Percentiles rank a stretch among this genome's conserved stretches.
Evolutionary conservation across 2,329 filamentous ascomycete species (phyloP).

Genomic region (Alternaria metachromatica): DNA sequence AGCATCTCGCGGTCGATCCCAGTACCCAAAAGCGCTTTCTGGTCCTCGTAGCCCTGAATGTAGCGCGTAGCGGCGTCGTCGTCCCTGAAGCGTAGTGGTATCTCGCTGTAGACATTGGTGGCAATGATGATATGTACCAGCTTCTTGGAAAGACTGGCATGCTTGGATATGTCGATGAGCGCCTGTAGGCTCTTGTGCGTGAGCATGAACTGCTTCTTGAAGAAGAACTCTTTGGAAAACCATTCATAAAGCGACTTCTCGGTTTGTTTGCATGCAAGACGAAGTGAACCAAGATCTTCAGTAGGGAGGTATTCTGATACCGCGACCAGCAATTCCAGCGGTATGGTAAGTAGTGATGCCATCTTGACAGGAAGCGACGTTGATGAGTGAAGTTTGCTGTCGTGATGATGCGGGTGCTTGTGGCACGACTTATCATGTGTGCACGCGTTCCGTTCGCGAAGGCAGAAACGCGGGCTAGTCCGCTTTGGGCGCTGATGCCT

Average conservation of each 20-base stretch:
- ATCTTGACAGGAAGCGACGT: slow-evolving; percentile 12
- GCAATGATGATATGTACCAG: slow-evolving; percentile 61
- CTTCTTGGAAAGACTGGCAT: slow-evolving; percentile 46
- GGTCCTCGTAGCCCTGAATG: slow-evolving; percentile 30
- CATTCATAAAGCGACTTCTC: slow-evolving; percentile 62
- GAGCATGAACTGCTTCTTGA: slow-evolving; percentile 70
- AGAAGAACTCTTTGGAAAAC: slow-evolving; percentile 70
- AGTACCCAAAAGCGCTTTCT: slow-evolving; percentile 42
- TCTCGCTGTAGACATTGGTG: slow-evolving; percentile 43
- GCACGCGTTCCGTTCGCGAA: slow-evolving; percentile 19
- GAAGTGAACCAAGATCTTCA: slow-evolving; percentile 61
- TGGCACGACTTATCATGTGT: slow-evolving; percentile 17
- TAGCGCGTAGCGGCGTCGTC: slow-evolving; percentile 21
- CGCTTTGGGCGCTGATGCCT: slow-evolving; percentile 21
- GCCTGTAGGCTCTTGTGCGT: slow-evolving; percentile 63
- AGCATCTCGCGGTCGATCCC: slow-evolving; percentile 63
- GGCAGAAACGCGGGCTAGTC: slow-evolving; percentile 20
- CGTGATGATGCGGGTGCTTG: background rate
- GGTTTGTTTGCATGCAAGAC: slow-evolving; percentile 62
- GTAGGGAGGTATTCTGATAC: slow-evolving; percentile 63
- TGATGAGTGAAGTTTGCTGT: background rate
- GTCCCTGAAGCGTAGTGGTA: slow-evolving; percentile 21
- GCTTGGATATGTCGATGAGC: slow-evolving; percentile 53
- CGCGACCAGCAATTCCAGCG: slow-evolving; percentile 64
- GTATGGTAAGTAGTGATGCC: slow-evolving; percentile 49